phyloP scores from a whole-genome alignment of 1,139 yeast species.

The Scheffersomyces lignicola region DNA sequence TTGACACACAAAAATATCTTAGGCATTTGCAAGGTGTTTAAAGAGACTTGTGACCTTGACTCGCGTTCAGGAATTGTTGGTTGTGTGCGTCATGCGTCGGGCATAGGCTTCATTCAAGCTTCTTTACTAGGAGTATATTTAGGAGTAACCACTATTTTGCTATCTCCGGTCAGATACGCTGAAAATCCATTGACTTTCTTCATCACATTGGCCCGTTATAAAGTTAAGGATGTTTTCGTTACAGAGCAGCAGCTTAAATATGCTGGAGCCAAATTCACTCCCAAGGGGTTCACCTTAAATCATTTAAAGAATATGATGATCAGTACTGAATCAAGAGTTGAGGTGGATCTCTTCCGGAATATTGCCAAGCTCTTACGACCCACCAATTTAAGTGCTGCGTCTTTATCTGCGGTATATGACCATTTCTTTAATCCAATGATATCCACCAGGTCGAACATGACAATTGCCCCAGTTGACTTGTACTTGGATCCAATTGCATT shows the following conservation, averaged over 20 bases:
- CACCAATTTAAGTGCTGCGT: conserved; percentile 65
- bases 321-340: conserved; percentile 76
- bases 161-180: conserved; percentile 78
- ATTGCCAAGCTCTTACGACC: conserved; percentile 65
- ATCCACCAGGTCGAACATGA: conserved; percentile 82
- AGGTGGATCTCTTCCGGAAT: conserved; percentile 56
- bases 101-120: conserved; percentile 85
- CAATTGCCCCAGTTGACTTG: conserved; percentile 84
- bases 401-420: conserved; percentile 76
- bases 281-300: conserved; percentile 64
- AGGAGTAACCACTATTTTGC: conserved; percentile 82
- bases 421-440: conserved; percentile 83
- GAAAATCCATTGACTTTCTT: conserved; percentile 74
- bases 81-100: conserved; percentile 80
- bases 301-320: conserved; percentile 81
- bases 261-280: conserved; percentile 63
- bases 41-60: conserved; percentile 86
- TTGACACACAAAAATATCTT: conserved; percentile 64
- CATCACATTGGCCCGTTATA: conserved; percentile 69
- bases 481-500: conserved; percentile 87
- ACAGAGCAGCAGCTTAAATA: conserved; percentile 84
- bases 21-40: conserved; percentile 82
- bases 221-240: conserved; percentile 82
- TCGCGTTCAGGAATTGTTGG: conserved; percentile 76
- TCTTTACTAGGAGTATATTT: conserved; percentile 79